These are phyloP conservation scores for Aspergillus ibericus DNA, from an alignment of 2,329 filamentous ascomycete species.

Conservation along the genomic window DNA sequence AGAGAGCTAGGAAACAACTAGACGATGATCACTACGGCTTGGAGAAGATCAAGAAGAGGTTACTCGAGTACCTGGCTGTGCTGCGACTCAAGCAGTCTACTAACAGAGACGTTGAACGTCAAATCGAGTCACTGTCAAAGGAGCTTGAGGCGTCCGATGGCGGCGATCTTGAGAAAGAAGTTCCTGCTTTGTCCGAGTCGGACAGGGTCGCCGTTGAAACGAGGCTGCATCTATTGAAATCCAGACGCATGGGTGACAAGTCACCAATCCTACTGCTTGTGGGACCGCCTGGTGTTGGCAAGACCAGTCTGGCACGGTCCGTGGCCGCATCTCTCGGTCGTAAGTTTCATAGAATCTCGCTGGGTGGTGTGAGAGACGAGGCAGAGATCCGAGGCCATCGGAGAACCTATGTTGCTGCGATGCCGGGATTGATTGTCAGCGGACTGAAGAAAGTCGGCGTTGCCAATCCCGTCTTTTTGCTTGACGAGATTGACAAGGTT, in stretches of 20 bases:
- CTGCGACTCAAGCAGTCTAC: conserved; percentile 89
- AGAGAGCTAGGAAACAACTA: conserved; percentile 79
- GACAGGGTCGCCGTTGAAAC: conserved; percentile 52
- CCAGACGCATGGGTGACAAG: conserved; percentile 86
- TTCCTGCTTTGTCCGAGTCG: conserved; percentile 49
- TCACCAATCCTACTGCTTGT: conserved; percentile 93
- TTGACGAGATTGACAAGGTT: conserved; percentile 98
- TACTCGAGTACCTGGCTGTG: conserved; percentile 96
- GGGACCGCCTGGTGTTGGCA: conserved; percentile 90
- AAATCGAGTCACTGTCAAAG: conserved; percentile 61
- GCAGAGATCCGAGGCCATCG: conserved; percentile 95
- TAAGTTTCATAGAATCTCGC: conserved; percentile 95
- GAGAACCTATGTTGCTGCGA: conserved; percentile 95
- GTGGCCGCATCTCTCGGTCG: conserved; percentile 87
- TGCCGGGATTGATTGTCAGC: conserved; percentile 93
- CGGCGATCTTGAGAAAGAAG: conserved; percentile 58
- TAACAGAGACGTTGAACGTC: conserved; percentile 77
- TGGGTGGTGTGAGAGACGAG: conserved; percentile 93
- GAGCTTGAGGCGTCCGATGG: conserved; percentile 41
- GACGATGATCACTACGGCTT: conserved; percentile 96
- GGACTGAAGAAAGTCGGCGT: conserved; percentile 94
- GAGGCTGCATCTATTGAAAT: conserved; percentile 73
- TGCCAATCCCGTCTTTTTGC: conserved; percentile 88
- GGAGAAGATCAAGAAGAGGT: conserved; percentile 93
- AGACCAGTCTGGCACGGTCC: conserved; percentile 92